These are phyloP conservation scores for Marasmius oreades DNA, from an alignment of 1,284 basidiomycete genomes.

Conservation along the genomic window DNA sequence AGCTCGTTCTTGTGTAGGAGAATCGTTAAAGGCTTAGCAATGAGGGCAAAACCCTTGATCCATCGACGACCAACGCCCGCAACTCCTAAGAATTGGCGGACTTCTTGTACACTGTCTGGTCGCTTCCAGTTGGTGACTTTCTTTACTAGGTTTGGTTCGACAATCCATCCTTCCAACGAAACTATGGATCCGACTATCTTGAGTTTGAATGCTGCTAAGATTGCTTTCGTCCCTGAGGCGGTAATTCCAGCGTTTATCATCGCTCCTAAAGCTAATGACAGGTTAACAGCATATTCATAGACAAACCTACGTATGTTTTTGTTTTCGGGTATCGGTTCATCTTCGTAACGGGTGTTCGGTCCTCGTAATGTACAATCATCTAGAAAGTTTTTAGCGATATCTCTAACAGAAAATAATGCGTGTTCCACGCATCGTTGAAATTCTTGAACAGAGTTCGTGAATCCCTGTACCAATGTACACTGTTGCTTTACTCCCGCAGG, in stretches of 20 bases:
- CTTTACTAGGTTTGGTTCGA: constrained; percentile 21
- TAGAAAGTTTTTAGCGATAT: constrained; percentile 4
- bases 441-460: constrained; percentile 19
- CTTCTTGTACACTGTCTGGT: constrained; percentile 23
- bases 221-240: constrained; percentile 24
- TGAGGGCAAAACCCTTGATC: constrained; percentile 28
- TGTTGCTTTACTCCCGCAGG: constrained; percentile 7
- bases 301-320: constrained; percentile 20
- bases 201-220: constrained; percentile 19
- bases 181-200: constrained; percentile 27
- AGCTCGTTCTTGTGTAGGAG: constrained; percentile 12
- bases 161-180: constrained; percentile 25
- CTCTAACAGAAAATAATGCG: constrained; percentile 16
- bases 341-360: constrained; percentile 19
- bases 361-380: constrained; percentile 28
- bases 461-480: constrained; percentile 8
- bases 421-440: constrained; percentile 24
- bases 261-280: constrained; percentile 19
- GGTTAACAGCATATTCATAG: constrained; percentile 20
- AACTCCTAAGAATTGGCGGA: constrained; percentile 30
- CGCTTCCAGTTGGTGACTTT: constrained; percentile 29
- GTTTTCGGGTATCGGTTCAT: constrained; percentile 12
- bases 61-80: constrained; percentile 25
- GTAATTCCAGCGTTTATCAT: constrained; percentile 25
- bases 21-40: constrained; percentile 26